A percentile compares a stretch with the other conserved stretches of the same genome.
These are phyloP conservation scores for Tetracladium marchalianum DNA, from an alignment of 495 filamentous ascomycete genomes.

Conservation along the genomic window DNA sequence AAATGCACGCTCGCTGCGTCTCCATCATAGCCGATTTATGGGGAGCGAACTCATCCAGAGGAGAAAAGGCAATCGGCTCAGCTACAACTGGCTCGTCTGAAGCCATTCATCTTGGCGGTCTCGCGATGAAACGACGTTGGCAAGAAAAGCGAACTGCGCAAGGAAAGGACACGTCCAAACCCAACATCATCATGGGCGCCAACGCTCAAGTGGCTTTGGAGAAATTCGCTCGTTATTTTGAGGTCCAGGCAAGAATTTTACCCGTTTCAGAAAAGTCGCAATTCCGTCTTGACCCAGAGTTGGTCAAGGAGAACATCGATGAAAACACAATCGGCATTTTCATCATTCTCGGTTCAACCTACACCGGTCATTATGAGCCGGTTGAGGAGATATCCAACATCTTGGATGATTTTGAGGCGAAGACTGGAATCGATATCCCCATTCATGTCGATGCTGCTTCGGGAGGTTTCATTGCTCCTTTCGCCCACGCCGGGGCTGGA, in stretches of 20 bases:
- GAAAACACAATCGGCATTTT: slow-evolving; percentile 76
- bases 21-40: slow-evolving; percentile 63
- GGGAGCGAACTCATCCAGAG: slow-evolving; percentile 42
- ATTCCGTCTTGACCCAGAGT: slow-evolving; percentile 51
- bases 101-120: slow-evolving; percentile 63
- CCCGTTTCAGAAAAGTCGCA: slow-evolving; percentile 54
- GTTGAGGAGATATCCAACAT: slow-evolving; percentile 58
- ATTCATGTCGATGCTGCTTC: slow-evolving; percentile 70
- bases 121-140: slow-evolving; percentile 74
- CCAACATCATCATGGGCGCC: slow-evolving; percentile 71
- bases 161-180: slow-evolving; percentile 51
- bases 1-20: slow-evolving; percentile 61
- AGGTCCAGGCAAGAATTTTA: slow-evolving; percentile 63
- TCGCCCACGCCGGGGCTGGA: slow-evolving; percentile 51
- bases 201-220: slow-evolving; percentile 71
- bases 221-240: slow-evolving; percentile 69
- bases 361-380: slow-evolving; percentile 70
- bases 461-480: slow-evolving; percentile 66
- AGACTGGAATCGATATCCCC: slow-evolving; percentile 56
- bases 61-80: slow-evolving; percentile 58
- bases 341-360: slow-evolving; percentile 64
- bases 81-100: slow-evolving; percentile 68
- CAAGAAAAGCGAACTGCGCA: slow-evolving; percentile 51
- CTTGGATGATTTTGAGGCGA: slow-evolving; percentile 53
- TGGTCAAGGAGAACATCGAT: slow-evolving; percentile 57